Evolutionary conservation across 2,329 filamentous ascomycete genomes (phyloP), one percentile per base, ranked within the genome.

Genomic region (Pseudodiploospora longispora): DNA sequence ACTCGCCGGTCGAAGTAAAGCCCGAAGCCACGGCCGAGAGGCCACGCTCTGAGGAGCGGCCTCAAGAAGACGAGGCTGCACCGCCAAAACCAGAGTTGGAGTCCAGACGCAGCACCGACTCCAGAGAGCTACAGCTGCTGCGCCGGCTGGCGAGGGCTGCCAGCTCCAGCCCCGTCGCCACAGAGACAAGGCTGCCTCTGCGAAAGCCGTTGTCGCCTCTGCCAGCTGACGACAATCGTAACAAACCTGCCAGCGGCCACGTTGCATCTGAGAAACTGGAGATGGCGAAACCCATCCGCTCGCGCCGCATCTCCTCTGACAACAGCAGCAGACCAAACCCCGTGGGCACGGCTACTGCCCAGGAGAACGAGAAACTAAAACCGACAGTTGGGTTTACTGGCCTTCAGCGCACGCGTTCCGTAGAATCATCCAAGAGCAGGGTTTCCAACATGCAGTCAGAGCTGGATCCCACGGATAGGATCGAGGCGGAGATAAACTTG

Each of bases 401-500:
- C 30, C 34, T 27, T 36, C 62, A 58, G 35, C 66, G 70, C 42
- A 61, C 57, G 42, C 54, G 60, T 9, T 76, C 74, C 3, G 60
- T 58, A 28, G 74, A 75, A 39, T 75, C 46, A 2, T 41, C 74
- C 40, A 66, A 65, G 50, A 69, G 70, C 51, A 77, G 76, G 58
- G 63, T 66, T 44, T 67, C 66, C 32, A 75, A 71, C 55, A 59
- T 67, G 54, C 62, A 68, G 46, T 78, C 75, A 1, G 75, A 79
- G 44, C 55, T 61, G 10, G 76, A 80, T 48, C 75, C 76, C 4
- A 73, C 69, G 1, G 75, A 75, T 51, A 72, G 76, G 37, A 78
- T 80, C 41, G 69, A 76, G 52, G 71, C 66, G 7, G 76, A 80
- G 58, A 70, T 72, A 61, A 71, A 69, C 40, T 65, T 80, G 6